Conservation (phyloP, 192 early-diverging fungal species). For the Physocladia obscura region DNA sequence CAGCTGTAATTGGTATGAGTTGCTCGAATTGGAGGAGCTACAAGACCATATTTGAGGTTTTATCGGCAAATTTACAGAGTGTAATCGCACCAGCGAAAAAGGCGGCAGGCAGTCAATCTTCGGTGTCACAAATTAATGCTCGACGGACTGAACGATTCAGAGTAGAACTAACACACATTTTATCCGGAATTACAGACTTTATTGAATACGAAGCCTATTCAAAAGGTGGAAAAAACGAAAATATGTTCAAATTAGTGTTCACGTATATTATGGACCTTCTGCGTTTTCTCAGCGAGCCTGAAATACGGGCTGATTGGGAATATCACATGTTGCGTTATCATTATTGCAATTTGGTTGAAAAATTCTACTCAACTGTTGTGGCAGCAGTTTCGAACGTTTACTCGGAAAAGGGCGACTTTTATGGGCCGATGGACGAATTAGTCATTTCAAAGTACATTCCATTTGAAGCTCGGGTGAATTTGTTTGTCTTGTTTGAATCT, state of each 20-base stretch:
- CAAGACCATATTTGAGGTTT: conserved; percentile 64
- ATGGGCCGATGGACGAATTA: neutral
- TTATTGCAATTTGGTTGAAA: conserved; percentile 86
- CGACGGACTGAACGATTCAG: conserved; percentile 70
- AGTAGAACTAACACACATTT: conserved; percentile 69
- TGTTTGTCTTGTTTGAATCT: conserved; percentile 85
- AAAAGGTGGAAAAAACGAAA: conserved; percentile 52
- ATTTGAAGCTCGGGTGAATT: conserved; percentile 69
- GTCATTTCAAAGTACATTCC: conserved; percentile 48
- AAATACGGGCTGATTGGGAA: conserved; percentile 82
- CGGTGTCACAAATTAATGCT: neutral
- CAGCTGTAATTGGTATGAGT: conserved; percentile 64
- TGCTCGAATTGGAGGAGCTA: conserved; percentile 67
- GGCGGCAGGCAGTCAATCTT: no score
- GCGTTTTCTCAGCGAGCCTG: conserved; percentile 67
- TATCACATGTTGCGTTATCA: conserved; percentile 84
- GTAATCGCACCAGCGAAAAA: no score
- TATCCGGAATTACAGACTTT: conserved; percentile 68
- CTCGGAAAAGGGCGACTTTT: neutral
- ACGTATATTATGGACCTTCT: conserved; percentile 54
- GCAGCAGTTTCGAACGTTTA: conserved; percentile 18
- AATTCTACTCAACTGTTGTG: conserved; percentile 72
- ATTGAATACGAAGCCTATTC: conserved; percentile 54
- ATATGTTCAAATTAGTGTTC: conserved; percentile 64
- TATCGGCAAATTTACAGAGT: conserved; percentile 45